These are phyloP conservation scores for Castanea crenata DNA, from an alignment of 306 rosid genomes.

Conservation along the genomic window DNA sequence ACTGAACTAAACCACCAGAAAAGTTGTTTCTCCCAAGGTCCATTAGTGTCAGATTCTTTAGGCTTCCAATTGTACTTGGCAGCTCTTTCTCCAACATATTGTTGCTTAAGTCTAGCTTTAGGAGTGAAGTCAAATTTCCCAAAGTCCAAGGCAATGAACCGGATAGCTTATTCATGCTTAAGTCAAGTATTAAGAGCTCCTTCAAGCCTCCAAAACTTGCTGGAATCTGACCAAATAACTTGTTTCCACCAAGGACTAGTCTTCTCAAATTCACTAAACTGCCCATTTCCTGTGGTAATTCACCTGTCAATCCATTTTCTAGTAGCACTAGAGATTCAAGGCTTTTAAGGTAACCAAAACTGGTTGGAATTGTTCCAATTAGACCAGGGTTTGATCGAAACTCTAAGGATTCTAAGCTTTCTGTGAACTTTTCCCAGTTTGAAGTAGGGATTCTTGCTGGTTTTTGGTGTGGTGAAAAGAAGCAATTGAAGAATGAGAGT, in stretches of 20 bases:
- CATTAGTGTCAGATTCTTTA: slow-evolving; percentile 43
- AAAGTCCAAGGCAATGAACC: slow-evolving; percentile 33
- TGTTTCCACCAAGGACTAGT: slow-evolving; percentile 46
- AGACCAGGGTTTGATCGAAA: slow-evolving; percentile 53
- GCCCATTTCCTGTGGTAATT: slow-evolving; percentile 37
- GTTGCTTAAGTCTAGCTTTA: slow-evolving; percentile 51
- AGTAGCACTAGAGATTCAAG: slow-evolving; percentile 46
- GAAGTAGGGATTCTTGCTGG: slow-evolving; percentile 41
- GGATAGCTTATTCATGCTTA: slow-evolving; percentile 44
- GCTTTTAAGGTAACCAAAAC: slow-evolving; percentile 34
- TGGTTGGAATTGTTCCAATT: slow-evolving; percentile 41
- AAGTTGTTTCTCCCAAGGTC: slow-evolving; percentile 49
- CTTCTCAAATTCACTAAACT: slow-evolving; percentile 28
- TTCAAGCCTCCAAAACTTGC: slow-evolving; percentile 22
- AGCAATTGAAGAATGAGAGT: slow-evolving; percentile 43
- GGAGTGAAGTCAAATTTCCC: slow-evolving; percentile 35
- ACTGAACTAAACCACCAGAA: slow-evolving; percentile 31
- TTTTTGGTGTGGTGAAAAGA: slow-evolving; percentile 27
- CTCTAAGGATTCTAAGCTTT: slow-evolving; percentile 47
- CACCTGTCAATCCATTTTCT: slow-evolving; percentile 43
- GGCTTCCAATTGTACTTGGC: slow-evolving; percentile 36
- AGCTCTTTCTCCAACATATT: slow-evolving; percentile 36
- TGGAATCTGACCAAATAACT: slow-evolving; percentile 39
- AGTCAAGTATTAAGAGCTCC: slow-evolving; percentile 47
- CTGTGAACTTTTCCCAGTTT: slow-evolving; percentile 38